phyloP scores from a whole-genome alignment of 2,329 filamentous ascomycete genomes.

The Pseudocercospora ulei region DNA sequence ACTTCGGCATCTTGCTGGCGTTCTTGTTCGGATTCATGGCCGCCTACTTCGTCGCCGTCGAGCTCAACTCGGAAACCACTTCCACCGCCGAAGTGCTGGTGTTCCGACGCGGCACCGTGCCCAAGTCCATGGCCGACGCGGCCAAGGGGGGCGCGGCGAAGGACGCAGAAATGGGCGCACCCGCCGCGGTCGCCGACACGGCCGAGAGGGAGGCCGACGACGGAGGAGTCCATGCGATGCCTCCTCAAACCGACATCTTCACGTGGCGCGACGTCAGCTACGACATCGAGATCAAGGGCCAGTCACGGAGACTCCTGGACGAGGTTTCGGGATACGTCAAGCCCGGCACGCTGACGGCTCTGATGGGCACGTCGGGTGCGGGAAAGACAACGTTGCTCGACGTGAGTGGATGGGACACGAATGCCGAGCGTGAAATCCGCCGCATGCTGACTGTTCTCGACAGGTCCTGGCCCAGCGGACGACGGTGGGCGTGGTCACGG shows the following conservation, averaged over 20 bases:
- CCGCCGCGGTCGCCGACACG: conserved; percentile 25
- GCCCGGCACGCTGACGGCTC: conserved; percentile 35
- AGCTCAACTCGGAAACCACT: conserved; percentile 54
- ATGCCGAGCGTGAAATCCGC: conserved; percentile 7
- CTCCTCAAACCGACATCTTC: conserved; percentile 39
- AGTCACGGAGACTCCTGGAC: conserved; percentile 45
- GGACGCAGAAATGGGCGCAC: conserved; percentile 34
- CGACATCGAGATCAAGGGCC: conserved; percentile 46
- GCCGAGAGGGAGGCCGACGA: conserved; percentile 24
- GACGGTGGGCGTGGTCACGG: conserved; percentile 54
- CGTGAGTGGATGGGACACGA: conserved; percentile 19
- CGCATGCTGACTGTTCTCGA: no score
- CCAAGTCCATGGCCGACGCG: conserved; percentile 34
- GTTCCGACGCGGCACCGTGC: conserved; percentile 44
- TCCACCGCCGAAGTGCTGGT: conserved; percentile 61
- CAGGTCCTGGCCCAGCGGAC: conserved; percentile 49
- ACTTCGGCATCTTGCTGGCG: conserved; percentile 72
- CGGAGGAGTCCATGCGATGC: conserved; percentile 35
- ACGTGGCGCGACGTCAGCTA: conserved; percentile 50
- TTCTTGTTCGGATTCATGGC: conserved; percentile 61
- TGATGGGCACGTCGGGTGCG: conserved; percentile 36
- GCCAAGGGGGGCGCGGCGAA: conserved; percentile 27
- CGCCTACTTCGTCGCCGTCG: conserved; percentile 54
- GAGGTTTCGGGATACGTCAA: conserved; percentile 49
- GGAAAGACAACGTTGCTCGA: conserved; percentile 55